These are phyloP conservation scores for Pterulicium gracile DNA, from an alignment of 1,284 basidiomycete genomes.

Conservation along the genomic window DNA sequence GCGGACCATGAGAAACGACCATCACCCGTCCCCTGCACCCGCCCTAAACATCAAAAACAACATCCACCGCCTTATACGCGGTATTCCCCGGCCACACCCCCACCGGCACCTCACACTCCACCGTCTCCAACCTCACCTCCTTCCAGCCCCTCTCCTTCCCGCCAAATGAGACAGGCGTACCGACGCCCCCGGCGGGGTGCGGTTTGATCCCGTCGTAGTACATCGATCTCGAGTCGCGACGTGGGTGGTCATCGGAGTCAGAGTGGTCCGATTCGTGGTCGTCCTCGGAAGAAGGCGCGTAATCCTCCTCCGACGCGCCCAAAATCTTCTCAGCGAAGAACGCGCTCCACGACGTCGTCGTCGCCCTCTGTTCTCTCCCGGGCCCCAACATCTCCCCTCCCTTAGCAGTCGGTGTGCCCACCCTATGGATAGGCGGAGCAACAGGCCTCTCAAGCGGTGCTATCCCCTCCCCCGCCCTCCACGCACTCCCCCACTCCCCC, in stretches of 20 bases:
- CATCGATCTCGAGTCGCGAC: conserved; percentile 35
- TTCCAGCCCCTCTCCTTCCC: conserved; percentile 55
- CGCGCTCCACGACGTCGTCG: conserved; percentile 37
- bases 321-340: conserved; percentile 45
- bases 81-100: conserved; percentile 84
- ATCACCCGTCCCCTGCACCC: neutral
- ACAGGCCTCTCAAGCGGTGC: conserved; percentile 47
- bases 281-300: neutral
- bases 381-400: conserved; percentile 4
- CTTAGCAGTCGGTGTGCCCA: conserved; percentile 7
- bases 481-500: conserved; percentile 63
- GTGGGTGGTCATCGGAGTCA: conserved; percentile 26
- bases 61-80: conserved; percentile 70
- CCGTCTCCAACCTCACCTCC: conserved; percentile 62
- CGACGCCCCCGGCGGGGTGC: conserved; percentile 31
- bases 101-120: conserved; percentile 89
- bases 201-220: conserved; percentile 36
- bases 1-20: conserved; percentile 1
- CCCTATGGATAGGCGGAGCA: conserved; percentile 7
- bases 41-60: conserved; percentile 62
- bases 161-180: conserved; percentile 39
- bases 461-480: conserved; percentile 44
- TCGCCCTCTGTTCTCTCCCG: conserved; percentile 10
- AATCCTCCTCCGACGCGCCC: conserved; percentile 25
- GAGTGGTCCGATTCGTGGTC: conserved; percentile 32